Conservation (phyloP, 768 basidiomycete species). For the Galerina marginata region DNA sequence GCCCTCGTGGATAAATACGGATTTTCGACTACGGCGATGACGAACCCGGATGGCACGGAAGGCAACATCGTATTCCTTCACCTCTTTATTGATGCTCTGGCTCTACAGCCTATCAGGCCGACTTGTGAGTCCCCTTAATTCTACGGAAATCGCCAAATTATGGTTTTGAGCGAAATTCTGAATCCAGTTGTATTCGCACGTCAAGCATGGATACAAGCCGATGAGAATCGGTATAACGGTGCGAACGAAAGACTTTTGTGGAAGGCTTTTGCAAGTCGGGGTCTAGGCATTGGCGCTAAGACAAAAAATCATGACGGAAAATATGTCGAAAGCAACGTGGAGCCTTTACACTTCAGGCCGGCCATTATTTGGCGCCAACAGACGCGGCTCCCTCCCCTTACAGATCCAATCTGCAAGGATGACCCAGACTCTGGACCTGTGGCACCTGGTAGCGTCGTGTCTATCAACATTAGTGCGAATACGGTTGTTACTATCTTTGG, state of each 20-base stretch:
- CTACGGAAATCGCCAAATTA: not conserved
- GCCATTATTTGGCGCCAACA: no score
- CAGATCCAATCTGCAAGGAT: no score
- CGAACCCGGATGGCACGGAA: constrained; percentile 22
- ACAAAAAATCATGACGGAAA: no score
- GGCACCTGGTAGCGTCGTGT: no score
- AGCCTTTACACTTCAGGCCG: no score
- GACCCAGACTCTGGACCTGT: no score
- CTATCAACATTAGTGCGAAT: no score
- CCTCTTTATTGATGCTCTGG: constrained; percentile 29
- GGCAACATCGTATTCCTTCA: constrained; percentile 31
- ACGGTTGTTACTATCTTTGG: no score
- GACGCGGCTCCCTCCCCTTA: no score
- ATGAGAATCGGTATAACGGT: constrained; percentile 49
- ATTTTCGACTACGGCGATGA: constrained; percentile 38
- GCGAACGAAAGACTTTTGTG: constrained; percentile 50
- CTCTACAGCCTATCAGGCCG: constrained; percentile 28
- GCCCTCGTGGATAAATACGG: constrained; percentile 38
- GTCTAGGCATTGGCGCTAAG: constrained; percentile 44
- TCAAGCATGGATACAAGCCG: constrained; percentile 56
- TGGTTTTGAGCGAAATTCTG: not conserved
- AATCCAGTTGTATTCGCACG: constrained; percentile 47
- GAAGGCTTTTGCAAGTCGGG: constrained; percentile 51
- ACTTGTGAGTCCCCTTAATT: constrained; percentile 21
- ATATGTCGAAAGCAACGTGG: no score